Evolutionary conservation across 805 yeast species (phyloP).

Genomic region (Pichia thaimueangensis): DNA sequence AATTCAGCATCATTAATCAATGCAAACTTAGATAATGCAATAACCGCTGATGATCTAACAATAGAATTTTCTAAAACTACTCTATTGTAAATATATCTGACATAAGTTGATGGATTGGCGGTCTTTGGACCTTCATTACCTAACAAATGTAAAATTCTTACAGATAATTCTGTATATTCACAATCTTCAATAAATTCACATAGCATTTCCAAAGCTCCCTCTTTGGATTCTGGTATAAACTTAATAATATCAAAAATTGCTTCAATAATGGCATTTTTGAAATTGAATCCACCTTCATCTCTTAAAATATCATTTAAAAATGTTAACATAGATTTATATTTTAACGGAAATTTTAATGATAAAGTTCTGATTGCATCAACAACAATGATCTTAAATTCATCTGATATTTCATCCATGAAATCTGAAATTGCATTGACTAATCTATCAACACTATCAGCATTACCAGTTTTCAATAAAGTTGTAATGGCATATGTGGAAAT

Average conservation of each 20-base stretch:
- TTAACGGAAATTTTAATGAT: constrained; percentile 88
- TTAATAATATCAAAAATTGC: constrained; percentile 88
- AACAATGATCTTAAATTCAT: constrained; percentile 90
- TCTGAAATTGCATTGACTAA: constrained; percentile 80
- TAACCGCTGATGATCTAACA: constrained; percentile 92
- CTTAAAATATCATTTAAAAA: constrained; percentile 81
- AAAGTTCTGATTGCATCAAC: constrained; percentile 91
- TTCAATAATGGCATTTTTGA: constrained; percentile 84
- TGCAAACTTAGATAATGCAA: constrained; percentile 88
- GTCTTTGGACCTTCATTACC: constrained; percentile 94
- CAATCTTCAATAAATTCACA: constrained; percentile 98
- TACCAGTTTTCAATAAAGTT: constrained; percentile 90
- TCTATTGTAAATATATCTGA: constrained; percentile 94
- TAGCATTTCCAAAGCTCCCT: constrained; percentile 74
- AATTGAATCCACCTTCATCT: constrained; percentile 83
- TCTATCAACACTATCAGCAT: constrained; percentile 81
- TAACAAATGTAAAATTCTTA: constrained; percentile 83
- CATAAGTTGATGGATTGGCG: constrained; percentile 78
- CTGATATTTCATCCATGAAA: constrained; percentile 89
- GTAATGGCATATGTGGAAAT: constrained; percentile 97
- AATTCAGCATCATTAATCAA: constrained; percentile 64
- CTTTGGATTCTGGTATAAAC: constrained; percentile 78
- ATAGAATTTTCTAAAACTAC: constrained; percentile 93
- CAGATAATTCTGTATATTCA: constrained; percentile 89
- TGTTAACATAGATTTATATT: constrained; percentile 72